Evolutionary conservation across 2,329 filamentous ascomycete species (phyloP), one percentile per base, ranked within the genome.

Genomic region (Venturiaceae sp.): DNA sequence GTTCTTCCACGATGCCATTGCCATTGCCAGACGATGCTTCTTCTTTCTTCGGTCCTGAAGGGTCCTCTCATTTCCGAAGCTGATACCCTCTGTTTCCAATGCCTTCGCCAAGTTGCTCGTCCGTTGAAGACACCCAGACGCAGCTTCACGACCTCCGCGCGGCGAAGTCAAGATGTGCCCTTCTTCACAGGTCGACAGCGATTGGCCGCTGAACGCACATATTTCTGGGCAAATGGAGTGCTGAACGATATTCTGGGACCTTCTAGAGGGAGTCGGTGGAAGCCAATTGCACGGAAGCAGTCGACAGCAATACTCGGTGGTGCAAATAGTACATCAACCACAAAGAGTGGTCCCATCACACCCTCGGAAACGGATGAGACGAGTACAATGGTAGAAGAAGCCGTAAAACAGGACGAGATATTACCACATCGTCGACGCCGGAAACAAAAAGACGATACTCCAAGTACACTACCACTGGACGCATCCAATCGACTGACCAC

Each of bases 401-500:
- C 30, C 21, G 47, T 36, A 16, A 34, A 46, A 33, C 21, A 57
- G 26, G 46, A 60, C 41, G 58, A 60, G 13, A 55, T 61, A 21
- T 60, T 60, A 23, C 62, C 63, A 30, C 58, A 57, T 9, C 30
- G 58, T 37, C 30, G 60, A 21, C 53, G 57, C 34, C 54, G 57
- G 23, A 41, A 58, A 53, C 50, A 57, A 16, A 57, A 71, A 65
- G 36, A 54, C 47, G 46, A 58, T 34, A 39, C 23, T 14, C 46
- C 55, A 8, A 36, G 21, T 28, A 36, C 55, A 21, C 50, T 56
- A 16, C 60, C 83, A 7, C 80, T 74, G 19, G 83, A 86, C 71
- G 83, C 83, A 14, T 85, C 83, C 0, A 80, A 82, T 23, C 79
- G 78, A 61, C 72, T 86, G 41, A 82, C 83, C 6, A 77, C 75